Evolutionary conservation across 768 basidiomycete genomes (phyloP).

Genomic region (Chalciporus chontae): DNA sequence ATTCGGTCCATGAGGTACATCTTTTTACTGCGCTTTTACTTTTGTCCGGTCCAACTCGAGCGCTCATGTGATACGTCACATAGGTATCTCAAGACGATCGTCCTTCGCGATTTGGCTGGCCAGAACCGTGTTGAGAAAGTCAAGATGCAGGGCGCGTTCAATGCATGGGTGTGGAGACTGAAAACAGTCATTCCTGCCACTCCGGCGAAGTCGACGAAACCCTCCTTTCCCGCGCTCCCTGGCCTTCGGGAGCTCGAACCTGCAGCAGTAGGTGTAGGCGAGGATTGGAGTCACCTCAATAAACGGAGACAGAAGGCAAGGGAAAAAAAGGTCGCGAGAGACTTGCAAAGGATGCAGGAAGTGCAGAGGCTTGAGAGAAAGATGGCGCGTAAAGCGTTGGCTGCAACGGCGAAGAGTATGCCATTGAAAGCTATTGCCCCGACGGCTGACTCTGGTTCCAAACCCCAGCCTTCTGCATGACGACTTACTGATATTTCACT

Average conservation of each 20-base stretch:
- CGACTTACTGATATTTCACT: too few relatives aligned
- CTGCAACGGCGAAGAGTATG: background rate
- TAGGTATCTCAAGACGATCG: slow-evolving; percentile 53
- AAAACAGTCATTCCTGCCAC: slow-evolving; percentile 1
- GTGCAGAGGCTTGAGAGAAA: slow-evolving; percentile 26
- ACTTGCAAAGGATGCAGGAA: slow-evolving; percentile 38
- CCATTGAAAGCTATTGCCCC: too few relatives aligned
- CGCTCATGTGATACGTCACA: background rate
- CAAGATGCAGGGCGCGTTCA: slow-evolving; percentile 29
- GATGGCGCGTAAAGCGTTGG: background rate
- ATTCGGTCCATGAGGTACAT: slow-evolving; percentile 54
- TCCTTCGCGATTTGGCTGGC: slow-evolving; percentile 46
- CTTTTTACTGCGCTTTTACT: background rate
- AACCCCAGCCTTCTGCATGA: too few relatives aligned
- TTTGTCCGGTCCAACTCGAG: background rate
- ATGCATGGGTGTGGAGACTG: slow-evolving; percentile 42
- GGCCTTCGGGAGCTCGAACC: slow-evolving; percentile 14
- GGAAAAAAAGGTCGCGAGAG: slow-evolving; percentile 41
- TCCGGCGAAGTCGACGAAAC: background rate
- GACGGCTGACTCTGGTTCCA: too few relatives aligned
- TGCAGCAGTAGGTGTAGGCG: slow-evolving; percentile 31
- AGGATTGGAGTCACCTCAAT: slow-evolving; percentile 56
- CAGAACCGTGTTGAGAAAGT: slow-evolving; percentile 42
- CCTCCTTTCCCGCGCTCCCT: background rate
- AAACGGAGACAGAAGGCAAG: slow-evolving; percentile 48